These are phyloP conservation scores for Forsythia suspensa DNA, from an alignment of 257 asterid genomes.

Conservation along the genomic window DNA sequence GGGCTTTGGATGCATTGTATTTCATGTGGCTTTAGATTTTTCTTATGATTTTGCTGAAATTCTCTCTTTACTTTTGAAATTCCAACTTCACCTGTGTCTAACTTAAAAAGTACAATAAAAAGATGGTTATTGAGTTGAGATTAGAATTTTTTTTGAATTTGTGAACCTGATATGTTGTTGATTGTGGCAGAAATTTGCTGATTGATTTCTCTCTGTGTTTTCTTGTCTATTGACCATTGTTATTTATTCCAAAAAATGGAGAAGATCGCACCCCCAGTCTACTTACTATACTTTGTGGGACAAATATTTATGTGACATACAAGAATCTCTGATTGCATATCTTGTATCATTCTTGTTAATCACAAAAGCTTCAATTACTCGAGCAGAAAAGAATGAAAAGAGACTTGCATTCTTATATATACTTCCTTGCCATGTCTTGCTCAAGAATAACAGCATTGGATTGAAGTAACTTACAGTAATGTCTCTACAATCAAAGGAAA, in stretches of 20 bases:
- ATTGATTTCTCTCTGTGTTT: neutral
- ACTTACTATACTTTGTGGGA: neutral
- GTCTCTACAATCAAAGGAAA: neutral
- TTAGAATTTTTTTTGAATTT: no score
- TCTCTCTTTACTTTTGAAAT: neutral
- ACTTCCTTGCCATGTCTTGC: neutral
- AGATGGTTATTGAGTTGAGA: no score
- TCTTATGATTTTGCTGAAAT: neutral
- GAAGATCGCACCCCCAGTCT: no score
- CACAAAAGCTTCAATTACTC: neutral
- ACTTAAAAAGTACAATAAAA: neutral
- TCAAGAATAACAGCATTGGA: neutral
- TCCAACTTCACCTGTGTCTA: neutral
- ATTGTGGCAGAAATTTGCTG: neutral
- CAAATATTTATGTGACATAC: neutral
- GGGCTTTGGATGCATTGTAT: neutral
- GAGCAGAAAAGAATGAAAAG: neutral
- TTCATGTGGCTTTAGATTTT: no score
- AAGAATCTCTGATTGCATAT: neutral
- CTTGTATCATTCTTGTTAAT: neutral
- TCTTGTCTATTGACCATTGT: neutral
- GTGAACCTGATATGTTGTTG: neutral
- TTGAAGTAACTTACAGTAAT: neutral
- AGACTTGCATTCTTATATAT: neutral
- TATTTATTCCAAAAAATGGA: no score